Base-by-base conservation (phyloP, 352 stramenopile species). In the Sclerospora graminicola region DNA sequence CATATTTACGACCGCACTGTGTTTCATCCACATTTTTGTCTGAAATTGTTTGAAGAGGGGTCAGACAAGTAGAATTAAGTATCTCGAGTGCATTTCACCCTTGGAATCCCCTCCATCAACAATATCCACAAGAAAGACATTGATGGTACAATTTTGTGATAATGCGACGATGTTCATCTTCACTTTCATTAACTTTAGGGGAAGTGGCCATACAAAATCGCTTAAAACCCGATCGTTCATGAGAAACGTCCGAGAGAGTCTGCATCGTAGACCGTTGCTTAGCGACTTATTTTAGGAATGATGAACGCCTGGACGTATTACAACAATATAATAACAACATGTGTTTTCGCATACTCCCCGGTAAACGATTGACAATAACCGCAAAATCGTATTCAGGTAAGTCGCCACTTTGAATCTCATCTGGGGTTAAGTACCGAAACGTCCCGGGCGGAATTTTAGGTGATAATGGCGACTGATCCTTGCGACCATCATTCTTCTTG, bases 41-140 rank as follows among this genome's bases (percentile, higher is more conserved):
- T 74, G 69, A 33, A 89, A 87, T 18, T 54, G 48, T 21, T 78
- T 74, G 13, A 88, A 61, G 26, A 84, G 66, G 9, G 66, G 73
- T 32, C 69, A 65, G 23, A 89, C 50, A 29, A 92, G 53, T 21
- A 92, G 30, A 41, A 92, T 88, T 18, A 89, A 66, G 31, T 73
- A 92, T 24, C 78, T 74, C 0, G 76, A 79, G 45, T 85, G 81
- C 69, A 90, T 88, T 42, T 90, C 76, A 1, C 75, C 70, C 21
- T 82, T 84, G 13, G 75, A 82, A 41, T 92, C 68, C n/a, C 77
- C 78, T 18, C 77, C 80, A 46, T 89, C 80, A 36, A 92, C 85
- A 29, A 92, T 87, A 45, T 92, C 80, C 30, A 92, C 77, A 2
- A 81, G 41, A n/a, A 0, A 92, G 28, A 0, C 80, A 77, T 57